Evolutionary conservation across 306 rosid genomes (phyloP), one percentile per base, ranked within the genome.

Genomic region (Carpinus fangiana): DNA sequence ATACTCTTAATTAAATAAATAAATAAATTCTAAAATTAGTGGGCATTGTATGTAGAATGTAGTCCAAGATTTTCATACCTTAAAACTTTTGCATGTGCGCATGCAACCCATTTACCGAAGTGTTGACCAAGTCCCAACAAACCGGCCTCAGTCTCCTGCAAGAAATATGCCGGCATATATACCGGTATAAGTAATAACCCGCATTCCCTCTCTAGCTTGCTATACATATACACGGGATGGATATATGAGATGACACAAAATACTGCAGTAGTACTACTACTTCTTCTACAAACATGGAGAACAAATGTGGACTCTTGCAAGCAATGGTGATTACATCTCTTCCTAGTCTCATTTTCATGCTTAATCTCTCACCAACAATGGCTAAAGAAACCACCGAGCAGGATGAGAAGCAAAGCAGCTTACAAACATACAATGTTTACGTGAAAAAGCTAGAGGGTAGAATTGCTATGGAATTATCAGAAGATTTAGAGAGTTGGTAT

Each of bases 401-500:
- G 34, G 18, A 38, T 11, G 18, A 81, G 56, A 76, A 76, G 12
- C 57, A 67, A 41, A 67, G 72, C 43, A 69, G 76, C 47, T 65
- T 86, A 20, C 28, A 4, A 70, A 78, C 94, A 55, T 85, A 87
- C 76, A 84, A 90, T 34, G 92, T 93, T 62, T 85, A 86, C 31
- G 90, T 90, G 21, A 73, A 78, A 41, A 89, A 79, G 81, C 86
- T 87, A 0, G 81, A 84, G 46, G 50, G 16, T 12, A 53, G 38
- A 5, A 51, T 65, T 73, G 46, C 82, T 20, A 72, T 76, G 72
- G 74, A 79, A 1, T 1, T 23, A 65, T 73, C 86, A 4, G 77
- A 89, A 10, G 90, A 90, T 51, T 65, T 90, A 21, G 85, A 83
- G 18, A 56, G 54, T 17, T 91, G 90, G 91, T 90, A 93, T 75